These are phyloP conservation scores for Citrus mangshanensis DNA, from an alignment of 345 rosid species.

Conservation along the genomic window DNA sequence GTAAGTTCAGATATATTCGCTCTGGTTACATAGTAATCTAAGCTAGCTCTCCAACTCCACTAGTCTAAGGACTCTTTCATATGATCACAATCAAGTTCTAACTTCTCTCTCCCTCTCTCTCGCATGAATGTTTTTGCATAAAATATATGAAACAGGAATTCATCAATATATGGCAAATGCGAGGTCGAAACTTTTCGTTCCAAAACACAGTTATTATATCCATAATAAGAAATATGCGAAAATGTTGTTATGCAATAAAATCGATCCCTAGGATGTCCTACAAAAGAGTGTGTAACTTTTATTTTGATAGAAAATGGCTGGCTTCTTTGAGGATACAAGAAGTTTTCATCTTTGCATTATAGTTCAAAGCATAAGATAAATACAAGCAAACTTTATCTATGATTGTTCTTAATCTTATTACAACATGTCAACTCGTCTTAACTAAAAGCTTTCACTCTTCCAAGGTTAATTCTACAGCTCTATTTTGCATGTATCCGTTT, in stretches of 20 bases:
- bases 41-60: neutral
- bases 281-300: neutral
- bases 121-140: neutral
- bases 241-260: neutral
- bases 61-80: neutral
- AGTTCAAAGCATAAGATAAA: neutral
- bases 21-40: neutral
- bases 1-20: constrained; percentile 43
- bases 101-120: neutral
- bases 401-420: neutral
- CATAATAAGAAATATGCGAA: neutral
- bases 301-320: neutral
- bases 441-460: neutral
- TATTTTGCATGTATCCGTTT: neutral
- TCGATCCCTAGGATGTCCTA: neutral
- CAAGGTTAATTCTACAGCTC: neutral
- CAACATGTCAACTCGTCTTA: neutral
- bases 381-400: neutral
- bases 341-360: neutral
- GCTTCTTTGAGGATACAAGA: neutral
- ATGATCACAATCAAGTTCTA: neutral
- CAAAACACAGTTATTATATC: neutral
- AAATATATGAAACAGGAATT: neutral
- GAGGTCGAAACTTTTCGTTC: neutral
- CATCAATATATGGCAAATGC: neutral